These are phyloP conservation scores for Kwoniella shivajii DNA, from an alignment of 1,284 basidiomycete genomes.

Conservation along the genomic window DNA sequence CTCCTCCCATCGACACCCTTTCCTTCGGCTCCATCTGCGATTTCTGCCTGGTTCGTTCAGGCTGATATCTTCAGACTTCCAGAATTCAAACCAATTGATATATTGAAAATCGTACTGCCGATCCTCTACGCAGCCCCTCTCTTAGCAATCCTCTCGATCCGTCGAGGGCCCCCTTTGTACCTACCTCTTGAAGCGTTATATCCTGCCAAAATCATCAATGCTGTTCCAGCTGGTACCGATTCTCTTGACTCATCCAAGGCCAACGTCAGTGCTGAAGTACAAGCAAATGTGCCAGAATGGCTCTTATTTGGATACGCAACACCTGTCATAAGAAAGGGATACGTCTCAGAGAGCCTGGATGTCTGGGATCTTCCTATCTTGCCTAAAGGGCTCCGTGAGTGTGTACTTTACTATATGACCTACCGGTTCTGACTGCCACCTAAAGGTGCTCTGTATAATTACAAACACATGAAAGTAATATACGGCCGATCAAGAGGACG, in stretches of 20 bases:
- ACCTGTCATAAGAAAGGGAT: conserved; percentile 77
- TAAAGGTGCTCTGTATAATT: conserved; percentile 43
- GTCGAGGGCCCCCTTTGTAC: conserved; percentile 71
- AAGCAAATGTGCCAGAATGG: conserved; percentile 63
- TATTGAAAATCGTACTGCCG: conserved; percentile 38
- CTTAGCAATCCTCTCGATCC: conserved; percentile 62
- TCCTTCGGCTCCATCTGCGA: conserved; percentile 21
- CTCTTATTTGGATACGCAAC: conserved; percentile 80
- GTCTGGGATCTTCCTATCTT: conserved; percentile 83
- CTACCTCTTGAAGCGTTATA: conserved; percentile 73
- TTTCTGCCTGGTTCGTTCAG: conserved; percentile 17
- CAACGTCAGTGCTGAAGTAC: conserved; percentile 50
- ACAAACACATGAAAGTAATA: conserved; percentile 34
- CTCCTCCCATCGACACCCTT: conserved; percentile 46
- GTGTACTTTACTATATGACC: background rate
- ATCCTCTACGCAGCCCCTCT: conserved; percentile 57
- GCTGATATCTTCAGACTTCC: conserved; percentile 14
- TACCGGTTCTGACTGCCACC: background rate
- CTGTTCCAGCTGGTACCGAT: conserved; percentile 31
- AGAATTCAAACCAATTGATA: conserved; percentile 18
- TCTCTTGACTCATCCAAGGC: conserved; percentile 37
- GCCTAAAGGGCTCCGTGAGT: conserved; percentile 68
- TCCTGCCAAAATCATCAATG: conserved; percentile 62
- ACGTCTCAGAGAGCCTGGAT: conserved; percentile 70
- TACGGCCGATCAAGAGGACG: conserved; percentile 44